Evolutionary conservation across 176 grass and related monocot genomes (phyloP).

Genomic region (Oryza coarctata): DNA sequence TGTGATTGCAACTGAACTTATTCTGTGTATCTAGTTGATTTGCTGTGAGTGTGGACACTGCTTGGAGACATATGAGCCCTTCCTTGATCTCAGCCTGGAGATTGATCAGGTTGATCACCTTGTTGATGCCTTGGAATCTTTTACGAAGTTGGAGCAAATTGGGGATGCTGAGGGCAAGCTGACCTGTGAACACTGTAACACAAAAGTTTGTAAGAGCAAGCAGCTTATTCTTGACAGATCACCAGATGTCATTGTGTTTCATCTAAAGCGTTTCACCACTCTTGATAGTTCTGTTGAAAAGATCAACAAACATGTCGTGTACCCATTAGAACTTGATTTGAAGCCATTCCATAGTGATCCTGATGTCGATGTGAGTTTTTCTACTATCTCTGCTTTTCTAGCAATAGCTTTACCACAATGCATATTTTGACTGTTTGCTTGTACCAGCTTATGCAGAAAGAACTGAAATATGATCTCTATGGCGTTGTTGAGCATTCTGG

Average conservation of each 20-base stretch:
- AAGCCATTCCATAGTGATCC: constrained; percentile 51
- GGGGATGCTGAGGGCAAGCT: constrained; percentile 75
- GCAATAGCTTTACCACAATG: background rate
- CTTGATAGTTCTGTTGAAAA: constrained; percentile 52
- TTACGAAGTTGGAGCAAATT: constrained; percentile 80
- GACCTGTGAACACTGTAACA: constrained; percentile 68
- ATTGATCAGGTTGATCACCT: constrained; percentile 58
- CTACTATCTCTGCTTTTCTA: constrained; percentile 7
- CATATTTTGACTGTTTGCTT: constrained; percentile 23
- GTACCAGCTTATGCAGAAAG: constrained; percentile 41
- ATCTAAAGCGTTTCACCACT: constrained; percentile 89
- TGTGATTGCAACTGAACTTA: constrained; percentile 44
- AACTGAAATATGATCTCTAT: constrained; percentile 83
- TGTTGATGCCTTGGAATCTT: constrained; percentile 67
- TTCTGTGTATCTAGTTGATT: constrained; percentile 55
- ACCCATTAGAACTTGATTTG: constrained; percentile 79
- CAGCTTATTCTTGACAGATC: constrained; percentile 67
- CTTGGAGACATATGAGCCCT: constrained; percentile 83
- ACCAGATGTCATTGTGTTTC: constrained; percentile 74
- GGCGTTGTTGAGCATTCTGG: constrained; percentile 81
- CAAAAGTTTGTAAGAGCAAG: constrained; percentile 73
- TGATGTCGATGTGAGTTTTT: constrained; percentile 33
- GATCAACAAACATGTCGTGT: constrained; percentile 67
- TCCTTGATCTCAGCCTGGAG: constrained; percentile 94
- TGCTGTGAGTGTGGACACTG: constrained; percentile 70